Conservation (phyloP, 169 alveolate species). For the Hepatocystis sp. region DNA sequence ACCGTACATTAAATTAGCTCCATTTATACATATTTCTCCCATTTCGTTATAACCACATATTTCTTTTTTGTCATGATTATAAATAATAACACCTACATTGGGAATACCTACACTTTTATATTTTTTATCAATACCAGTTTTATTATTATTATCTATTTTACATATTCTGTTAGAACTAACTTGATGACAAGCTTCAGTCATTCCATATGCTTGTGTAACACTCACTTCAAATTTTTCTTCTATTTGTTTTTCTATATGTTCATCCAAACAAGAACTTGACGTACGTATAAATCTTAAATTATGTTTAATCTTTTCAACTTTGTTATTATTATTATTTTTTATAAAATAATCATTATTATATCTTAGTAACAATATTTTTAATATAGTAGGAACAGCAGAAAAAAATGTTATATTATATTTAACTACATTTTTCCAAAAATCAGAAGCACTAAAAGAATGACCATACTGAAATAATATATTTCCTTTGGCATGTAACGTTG, state of each 20-base stretch:
- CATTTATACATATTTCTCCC: slow-evolving; percentile 72
- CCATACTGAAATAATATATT: slow-evolving; percentile 67
- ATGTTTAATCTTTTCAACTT: slow-evolving; percentile 24
- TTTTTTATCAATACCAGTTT: slow-evolving; percentile 8
- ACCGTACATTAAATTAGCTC: slow-evolving; percentile 52
- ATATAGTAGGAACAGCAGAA: slow-evolving; percentile 69
- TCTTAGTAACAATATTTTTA: slow-evolving; percentile 45
- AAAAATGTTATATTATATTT: slow-evolving; percentile 35
- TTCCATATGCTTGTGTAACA: slow-evolving; percentile 72
- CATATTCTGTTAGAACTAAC: slow-evolving; percentile 54
- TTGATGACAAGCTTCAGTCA: slow-evolving; percentile 76
- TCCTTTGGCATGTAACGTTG: slow-evolving; percentile 37
- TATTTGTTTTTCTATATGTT: slow-evolving; percentile 42
- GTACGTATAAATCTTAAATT: slow-evolving; percentile 54
- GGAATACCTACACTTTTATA: slow-evolving; percentile 75
- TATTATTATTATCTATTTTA: background rate
- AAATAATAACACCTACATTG: slow-evolving; percentile 68
- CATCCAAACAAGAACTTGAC: slow-evolving; percentile 62
- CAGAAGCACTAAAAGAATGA: slow-evolving; percentile 65
- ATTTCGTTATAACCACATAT: slow-evolving; percentile 42
- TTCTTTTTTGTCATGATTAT: slow-evolving; percentile 25
- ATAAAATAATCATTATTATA: slow-evolving; percentile 47
- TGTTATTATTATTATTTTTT: background rate
- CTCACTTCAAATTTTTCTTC: slow-evolving; percentile 47
- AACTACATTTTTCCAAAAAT: slow-evolving; percentile 44